Base-by-base conservation (phyloP, 805 yeast species). In the Kuraishia piskuri region DNA sequence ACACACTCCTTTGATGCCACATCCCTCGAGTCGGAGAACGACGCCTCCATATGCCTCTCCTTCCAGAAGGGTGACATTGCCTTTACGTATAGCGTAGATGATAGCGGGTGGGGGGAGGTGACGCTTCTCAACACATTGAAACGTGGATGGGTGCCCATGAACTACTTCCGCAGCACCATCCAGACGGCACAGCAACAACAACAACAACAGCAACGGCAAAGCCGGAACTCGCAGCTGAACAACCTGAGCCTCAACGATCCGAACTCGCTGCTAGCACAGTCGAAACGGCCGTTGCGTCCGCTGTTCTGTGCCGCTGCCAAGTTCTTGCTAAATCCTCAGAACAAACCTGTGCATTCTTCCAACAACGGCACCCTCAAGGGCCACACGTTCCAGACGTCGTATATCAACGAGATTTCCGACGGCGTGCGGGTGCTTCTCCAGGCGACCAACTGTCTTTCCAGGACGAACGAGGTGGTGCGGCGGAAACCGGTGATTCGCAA, bases 91-190 rank as follows among this genome's bases (percentile, higher is more conserved):
- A 79, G 87, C 7, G 79, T 86, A 22, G 94, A 87, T 64, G 84
- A 84, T 53, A 83, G 90, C 21, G 95, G 94, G 0, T 88, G 95
- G 95, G 92, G 91, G 55, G 95, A 88, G 65, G 94, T 87, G 2
- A 87, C 91, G 0, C 62, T 86, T 44, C 68, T 87, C 8, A 83
- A 80, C 53, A 73, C 83, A 14, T 70, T 83, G 51, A 76, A 77
- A 59, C 70, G 90, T 57, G 95, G 95, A 19, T 88, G 95, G 95
- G 88, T 87, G 19, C 95, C 95, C 2, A 83, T 88, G 77, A 88
- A 87, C 63, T 88, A 85, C 68, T 88, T 87, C 61, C 69, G 83
- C 4, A 74, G 71, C 14, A 66, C 73, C 5, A 54, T 70, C 14
- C 24, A 19, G 22, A n/a, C 22, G 8, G 19, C 48, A 21, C 25